Conservation (phyloP, 176 grass and related monocot species). For the Panicum miliaceum region DNA sequence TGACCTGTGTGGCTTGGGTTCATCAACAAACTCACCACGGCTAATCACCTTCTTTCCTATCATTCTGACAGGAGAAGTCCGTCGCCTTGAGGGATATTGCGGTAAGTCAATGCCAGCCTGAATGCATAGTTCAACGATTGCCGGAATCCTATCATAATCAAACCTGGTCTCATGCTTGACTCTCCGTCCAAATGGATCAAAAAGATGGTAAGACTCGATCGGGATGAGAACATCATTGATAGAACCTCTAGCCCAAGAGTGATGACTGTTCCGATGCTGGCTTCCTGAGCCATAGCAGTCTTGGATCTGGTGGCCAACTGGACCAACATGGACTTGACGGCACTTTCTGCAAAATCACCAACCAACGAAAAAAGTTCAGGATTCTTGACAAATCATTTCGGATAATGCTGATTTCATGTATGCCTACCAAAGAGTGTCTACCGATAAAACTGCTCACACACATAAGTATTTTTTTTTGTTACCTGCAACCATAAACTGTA, state of each 20-base stretch:
- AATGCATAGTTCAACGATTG: slow-evolving; percentile 90
- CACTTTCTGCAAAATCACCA: slow-evolving; percentile 72
- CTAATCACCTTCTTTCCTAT: slow-evolving; percentile 90
- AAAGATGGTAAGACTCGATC: slow-evolving; percentile 87
- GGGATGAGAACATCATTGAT: slow-evolving; percentile 81
- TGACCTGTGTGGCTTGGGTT: slow-evolving; percentile 62
- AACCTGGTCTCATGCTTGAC: slow-evolving; percentile 95
- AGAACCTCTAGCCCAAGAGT: slow-evolving; percentile 83
- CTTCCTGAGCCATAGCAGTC: slow-evolving; percentile 79
- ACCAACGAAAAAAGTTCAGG: slow-evolving; percentile 13
- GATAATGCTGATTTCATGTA: neutral
- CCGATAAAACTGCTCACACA: neutral
- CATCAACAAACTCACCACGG: slow-evolving; percentile 66
- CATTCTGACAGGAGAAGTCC: slow-evolving; percentile 76
- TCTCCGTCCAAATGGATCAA: slow-evolving; percentile 84
- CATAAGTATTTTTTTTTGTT: neutral
- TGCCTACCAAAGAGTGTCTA: neutral
- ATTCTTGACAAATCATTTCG: slow-evolving; percentile 9
- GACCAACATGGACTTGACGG: slow-evolving; percentile 81
- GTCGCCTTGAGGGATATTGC: slow-evolving; percentile 77
- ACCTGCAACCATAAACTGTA: slow-evolving; percentile 91
- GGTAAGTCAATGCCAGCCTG: slow-evolving; percentile 86
- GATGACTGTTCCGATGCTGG: slow-evolving; percentile 67
- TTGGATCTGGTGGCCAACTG: slow-evolving; percentile 78
- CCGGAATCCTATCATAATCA: slow-evolving; percentile 82